These are phyloP conservation scores for Russula griseocarnosa DNA, from an alignment of 768 basidiomycete species.

Conservation along the genomic window DNA sequence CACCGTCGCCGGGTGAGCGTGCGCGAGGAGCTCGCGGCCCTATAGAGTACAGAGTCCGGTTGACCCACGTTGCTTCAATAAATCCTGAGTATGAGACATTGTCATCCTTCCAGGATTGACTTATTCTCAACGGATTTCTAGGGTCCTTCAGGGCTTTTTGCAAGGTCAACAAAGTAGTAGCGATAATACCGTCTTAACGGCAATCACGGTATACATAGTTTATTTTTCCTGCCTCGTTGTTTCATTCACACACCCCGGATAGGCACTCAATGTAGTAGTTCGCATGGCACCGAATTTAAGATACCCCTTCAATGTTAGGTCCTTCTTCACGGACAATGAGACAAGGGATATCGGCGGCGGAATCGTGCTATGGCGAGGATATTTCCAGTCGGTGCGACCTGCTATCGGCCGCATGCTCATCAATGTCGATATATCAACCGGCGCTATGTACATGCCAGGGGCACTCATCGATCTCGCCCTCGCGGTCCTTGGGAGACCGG, in stretches of 20 bases:
- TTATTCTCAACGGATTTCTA: constrained; percentile 31
- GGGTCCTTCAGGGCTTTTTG: constrained; percentile 62
- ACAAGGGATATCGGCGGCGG: constrained; percentile 55
- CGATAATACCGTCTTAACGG: constrained; percentile 64
- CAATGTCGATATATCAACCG: constrained; percentile 76
- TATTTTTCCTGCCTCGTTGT: neutral
- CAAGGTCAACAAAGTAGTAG: constrained; percentile 58
- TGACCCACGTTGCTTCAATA: constrained; percentile 73
- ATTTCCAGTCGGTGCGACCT: constrained; percentile 76
- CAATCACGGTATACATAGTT: constrained; percentile 49
- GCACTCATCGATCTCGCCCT: constrained; percentile 54
- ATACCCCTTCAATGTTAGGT: constrained; percentile 69
- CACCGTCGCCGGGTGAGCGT: constrained; percentile 21
- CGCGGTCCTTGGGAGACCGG: constrained; percentile 44
- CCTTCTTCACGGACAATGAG: constrained; percentile 63
- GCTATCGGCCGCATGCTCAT: constrained; percentile 58
- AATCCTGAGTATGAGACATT: constrained; percentile 64
- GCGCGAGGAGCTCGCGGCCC: constrained; percentile 38
- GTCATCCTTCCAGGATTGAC: constrained; percentile 30
- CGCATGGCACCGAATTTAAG: constrained; percentile 67
- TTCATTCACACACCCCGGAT: constrained; percentile 4
- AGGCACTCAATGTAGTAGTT: constrained; percentile 73
- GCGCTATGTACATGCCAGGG: constrained; percentile 69
- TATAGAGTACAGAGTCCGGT: constrained; percentile 61
- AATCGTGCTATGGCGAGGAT: constrained; percentile 71